Evolutionary conservation across 208 protist species (phyloP), one percentile per base, ranked within the genome.

Genomic region (Trypanosoma cruzi): DNA sequence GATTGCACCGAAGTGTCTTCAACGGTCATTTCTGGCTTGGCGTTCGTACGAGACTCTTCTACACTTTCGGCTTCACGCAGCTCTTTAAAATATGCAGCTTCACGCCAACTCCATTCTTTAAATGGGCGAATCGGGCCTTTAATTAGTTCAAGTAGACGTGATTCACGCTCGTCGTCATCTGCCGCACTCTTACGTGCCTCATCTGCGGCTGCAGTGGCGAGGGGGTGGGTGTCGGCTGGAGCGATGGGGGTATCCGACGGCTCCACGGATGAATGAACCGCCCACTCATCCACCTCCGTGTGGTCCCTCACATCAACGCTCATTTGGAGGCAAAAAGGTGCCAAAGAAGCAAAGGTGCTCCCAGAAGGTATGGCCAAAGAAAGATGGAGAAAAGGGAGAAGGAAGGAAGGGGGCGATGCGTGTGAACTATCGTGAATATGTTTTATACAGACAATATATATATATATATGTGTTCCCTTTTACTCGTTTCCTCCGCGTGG

Each of bases 31-130:
- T 36, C 5, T 11, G 26, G n/a, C 20, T 1, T 10, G 6, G 20
- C 5, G 20, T 16, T 26, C 55, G 20, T 31, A n/a, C 31, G 32
- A n/a, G 31, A 26, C 55, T 60, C 37, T 20, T 52, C 24, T 26
- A 37, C 20, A 0, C 40, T 26, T 52, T 42, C 24, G 2, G 24
- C 20, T 54, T 73, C 32, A 3, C 22, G 57, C 14, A 44, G 14
- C 20, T 42, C 48, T 34, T 48, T 64, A 22, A 64, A 66, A 18
- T 24, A 29, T 7, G 24, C 36, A 0, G 34, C 58, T 18, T 65
- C 58, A 44, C 46, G 46, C 67, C 67, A 73, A n/a, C 60, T 57
- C 67, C 67, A 73, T 16, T 50, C 31, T 11, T 50, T 16, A 40
- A 73, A 73, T 3, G 67, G 49, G n/a, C 59, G 56, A 65, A 59